A percentile compares a stretch with the other conserved stretches of the same genome.
Conservation (phyloP, 2,329 filamentous ascomycete genomes). For the Aureobasidium sp. region DNA sequence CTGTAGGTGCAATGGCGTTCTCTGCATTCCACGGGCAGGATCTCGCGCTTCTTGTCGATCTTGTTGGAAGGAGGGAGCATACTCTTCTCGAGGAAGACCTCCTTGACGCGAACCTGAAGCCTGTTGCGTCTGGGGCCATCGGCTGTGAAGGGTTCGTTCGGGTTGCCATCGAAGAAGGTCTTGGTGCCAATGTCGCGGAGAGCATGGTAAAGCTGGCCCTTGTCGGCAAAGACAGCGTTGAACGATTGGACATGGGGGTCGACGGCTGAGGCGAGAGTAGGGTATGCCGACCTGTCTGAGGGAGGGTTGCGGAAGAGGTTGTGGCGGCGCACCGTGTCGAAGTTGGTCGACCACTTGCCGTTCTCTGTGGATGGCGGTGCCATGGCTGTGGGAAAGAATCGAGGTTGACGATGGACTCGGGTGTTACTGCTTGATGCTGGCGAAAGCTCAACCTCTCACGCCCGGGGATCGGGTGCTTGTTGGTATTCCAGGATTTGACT, state of each 20-base stretch:
- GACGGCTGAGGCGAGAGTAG: conserved; percentile 74
- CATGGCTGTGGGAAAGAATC: conserved; percentile 18
- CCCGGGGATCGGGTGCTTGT: background rate
- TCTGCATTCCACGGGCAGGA: conserved; percentile 86
- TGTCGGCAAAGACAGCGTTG: conserved; percentile 73
- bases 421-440: background rate
- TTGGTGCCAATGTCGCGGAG: conserved; percentile 86
- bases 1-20: conserved; percentile 88
- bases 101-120: conserved; percentile 67
- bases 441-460: conserved; percentile 6
- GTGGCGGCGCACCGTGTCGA: conserved; percentile 77
- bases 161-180: conserved; percentile 72
- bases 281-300: conserved; percentile 78
- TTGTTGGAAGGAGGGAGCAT: conserved; percentile 75
- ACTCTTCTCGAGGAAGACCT: conserved; percentile 75
- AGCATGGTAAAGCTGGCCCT: conserved; percentile 65
- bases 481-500: background rate
- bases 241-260: conserved; percentile 92
- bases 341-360: conserved; percentile 74
- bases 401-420: background rate
- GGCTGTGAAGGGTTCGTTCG: conserved; percentile 20
- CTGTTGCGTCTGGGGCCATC: conserved; percentile 44
- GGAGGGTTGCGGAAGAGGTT: conserved; percentile 84
- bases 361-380: conserved; percentile 44
- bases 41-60: conserved; percentile 70